Conservation (phyloP, 305 asterid genomes). For the Caryopteris hybrid region DNA sequence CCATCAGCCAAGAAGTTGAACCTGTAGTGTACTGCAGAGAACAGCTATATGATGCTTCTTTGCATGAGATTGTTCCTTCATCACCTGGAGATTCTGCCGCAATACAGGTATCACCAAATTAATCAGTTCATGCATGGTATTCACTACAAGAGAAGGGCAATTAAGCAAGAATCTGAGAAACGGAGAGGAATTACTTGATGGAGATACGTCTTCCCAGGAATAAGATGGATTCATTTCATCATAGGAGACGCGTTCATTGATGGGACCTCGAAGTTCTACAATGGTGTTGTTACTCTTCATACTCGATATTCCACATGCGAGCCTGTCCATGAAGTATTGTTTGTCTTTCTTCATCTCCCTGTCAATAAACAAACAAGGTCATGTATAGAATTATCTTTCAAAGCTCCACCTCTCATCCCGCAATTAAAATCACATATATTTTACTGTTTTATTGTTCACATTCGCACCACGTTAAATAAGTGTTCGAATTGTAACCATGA, state of each 20-base stretch:
- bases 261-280: constrained; percentile 39
- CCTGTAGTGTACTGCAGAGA: background rate
- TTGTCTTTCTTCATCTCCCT: constrained; percentile 79
- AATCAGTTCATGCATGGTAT: no score
- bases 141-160: no score
- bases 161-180: background rate
- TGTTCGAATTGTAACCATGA: no score
- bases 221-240: constrained; percentile 75
- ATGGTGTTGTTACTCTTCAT: constrained; percentile 46
- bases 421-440: background rate
- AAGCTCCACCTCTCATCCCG: background rate
- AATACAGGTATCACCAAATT: background rate
- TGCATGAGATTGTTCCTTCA: constrained; percentile 15
- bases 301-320: constrained; percentile 54
- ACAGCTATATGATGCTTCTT: background rate
- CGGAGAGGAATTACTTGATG: constrained; percentile 27
- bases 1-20: constrained; percentile 14
- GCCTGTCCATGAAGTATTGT: constrained; percentile 54
- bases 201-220: constrained; percentile 40
- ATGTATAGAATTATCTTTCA: background rate
- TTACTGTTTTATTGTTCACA: no score
- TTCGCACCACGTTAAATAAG: no score
- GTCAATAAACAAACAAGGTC: background rate
- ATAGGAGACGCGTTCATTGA: constrained; percentile 37
- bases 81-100: constrained; percentile 23